These are phyloP conservation scores for Tremella yokohamensis DNA, from an alignment of 768 basidiomycete genomes.

Conservation along the genomic window DNA sequence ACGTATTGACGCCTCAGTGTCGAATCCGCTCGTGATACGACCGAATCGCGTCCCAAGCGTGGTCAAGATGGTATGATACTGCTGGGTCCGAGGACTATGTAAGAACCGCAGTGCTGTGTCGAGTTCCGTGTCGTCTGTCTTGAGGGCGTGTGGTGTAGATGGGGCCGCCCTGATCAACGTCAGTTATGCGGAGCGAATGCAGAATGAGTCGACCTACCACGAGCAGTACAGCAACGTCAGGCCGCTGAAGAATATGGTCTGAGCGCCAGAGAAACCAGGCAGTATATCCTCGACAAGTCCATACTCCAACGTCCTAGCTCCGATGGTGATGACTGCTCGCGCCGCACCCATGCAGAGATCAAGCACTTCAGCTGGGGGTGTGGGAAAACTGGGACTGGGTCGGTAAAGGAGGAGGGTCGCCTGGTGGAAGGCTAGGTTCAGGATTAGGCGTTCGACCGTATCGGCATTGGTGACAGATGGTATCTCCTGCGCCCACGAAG, in stretches of 20 bases:
- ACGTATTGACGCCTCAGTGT: neutral
- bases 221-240: conserved; percentile 16
- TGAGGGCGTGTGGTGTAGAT: neutral
- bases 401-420: conserved; percentile 13
- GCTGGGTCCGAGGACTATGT: neutral
- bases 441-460: conserved; percentile 8
- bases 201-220: conserved; percentile 1
- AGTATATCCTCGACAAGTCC: conserved; percentile 5
- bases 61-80: neutral
- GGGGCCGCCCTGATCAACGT: neutral
- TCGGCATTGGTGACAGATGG: neutral
- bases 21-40: neutral
- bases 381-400: conserved; percentile 13
- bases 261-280: conserved; percentile 9
- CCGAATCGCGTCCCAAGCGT: neutral
- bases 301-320: neutral
- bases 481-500: conserved; percentile 1
- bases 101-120: neutral
- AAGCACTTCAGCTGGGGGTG: conserved; percentile 9
- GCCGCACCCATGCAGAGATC: conserved; percentile 15
- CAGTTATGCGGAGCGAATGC: neutral
- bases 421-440: conserved; percentile 15
- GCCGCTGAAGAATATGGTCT: conserved; percentile 7
- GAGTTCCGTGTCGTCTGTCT: neutral
- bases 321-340: conserved; percentile 6